phyloP scores from a whole-genome alignment of 306 rosid species.

The Sesbania bispinosa region DNA sequence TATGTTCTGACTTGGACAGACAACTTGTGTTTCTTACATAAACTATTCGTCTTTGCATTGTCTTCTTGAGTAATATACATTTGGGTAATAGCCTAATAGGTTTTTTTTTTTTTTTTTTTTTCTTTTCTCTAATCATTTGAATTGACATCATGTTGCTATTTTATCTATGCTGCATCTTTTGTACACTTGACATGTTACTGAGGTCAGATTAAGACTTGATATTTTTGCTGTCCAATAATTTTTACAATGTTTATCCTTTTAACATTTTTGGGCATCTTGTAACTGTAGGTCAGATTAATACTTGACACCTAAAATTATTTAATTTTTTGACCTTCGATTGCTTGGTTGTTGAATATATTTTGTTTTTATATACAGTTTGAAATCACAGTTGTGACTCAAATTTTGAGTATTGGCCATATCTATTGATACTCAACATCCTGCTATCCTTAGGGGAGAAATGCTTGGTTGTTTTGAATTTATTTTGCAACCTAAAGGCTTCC shows the following conservation, averaged over 20 bases:
- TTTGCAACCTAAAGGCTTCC: neutral
- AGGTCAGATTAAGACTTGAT: neutral
- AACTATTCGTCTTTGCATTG: neutral
- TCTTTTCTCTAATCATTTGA: neutral
- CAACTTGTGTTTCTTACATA: neutral
- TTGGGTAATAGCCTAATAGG: neutral
- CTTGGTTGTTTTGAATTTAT: neutral
- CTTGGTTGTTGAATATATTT: neutral
- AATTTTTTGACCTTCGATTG: neutral
- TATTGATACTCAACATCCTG: neutral
- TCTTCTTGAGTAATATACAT: neutral
- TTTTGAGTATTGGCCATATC: neutral
- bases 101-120: no score
- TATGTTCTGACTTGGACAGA: neutral
- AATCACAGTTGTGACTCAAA: neutral
- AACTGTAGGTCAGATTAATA: neutral
- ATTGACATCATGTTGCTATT: neutral
- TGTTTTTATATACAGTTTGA: neutral
- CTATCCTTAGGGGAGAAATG: neutral
- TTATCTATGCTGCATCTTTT: conserved; percentile 7
- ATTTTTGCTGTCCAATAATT: neutral
- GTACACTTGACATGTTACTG: neutral
- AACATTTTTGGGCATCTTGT: neutral
- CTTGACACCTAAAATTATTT: conserved; percentile 1
- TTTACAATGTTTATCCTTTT: neutral